Conservation (phyloP, 2,329 filamentous ascomycete genomes). For the Nemania serpens region DNA sequence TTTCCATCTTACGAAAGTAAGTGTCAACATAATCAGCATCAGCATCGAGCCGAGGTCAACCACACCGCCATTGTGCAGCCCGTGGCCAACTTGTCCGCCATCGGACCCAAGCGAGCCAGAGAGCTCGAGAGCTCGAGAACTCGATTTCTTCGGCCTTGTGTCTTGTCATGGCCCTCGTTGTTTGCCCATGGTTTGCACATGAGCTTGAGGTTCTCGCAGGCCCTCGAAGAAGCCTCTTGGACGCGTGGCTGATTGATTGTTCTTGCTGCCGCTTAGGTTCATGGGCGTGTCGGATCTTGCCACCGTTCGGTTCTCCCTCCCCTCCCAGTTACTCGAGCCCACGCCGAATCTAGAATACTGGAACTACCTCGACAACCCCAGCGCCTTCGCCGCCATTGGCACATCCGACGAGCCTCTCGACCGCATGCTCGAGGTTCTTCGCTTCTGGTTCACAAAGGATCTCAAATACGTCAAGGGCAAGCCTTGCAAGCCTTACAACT, state of each 20-base stretch:
- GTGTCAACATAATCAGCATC: conserved; percentile 39
- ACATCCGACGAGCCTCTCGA: conserved; percentile 90
- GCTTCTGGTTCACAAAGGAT: conserved; percentile 99
- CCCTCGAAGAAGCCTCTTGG: not conserved
- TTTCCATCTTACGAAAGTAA: conserved; percentile 87
- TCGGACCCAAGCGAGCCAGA: conserved; percentile 29
- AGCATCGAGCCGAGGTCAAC: not conserved
- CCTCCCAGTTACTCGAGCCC: conserved; percentile 92
- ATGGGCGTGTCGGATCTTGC: conserved; percentile 96
- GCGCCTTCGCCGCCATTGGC: conserved; percentile 81
- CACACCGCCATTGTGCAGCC: conserved; percentile 7
- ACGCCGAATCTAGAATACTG: conserved; percentile 98
- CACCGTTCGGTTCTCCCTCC: conserved; percentile 91
- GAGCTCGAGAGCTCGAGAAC: too few species aligned
- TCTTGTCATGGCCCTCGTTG: not conserved
- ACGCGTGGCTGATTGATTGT: conserved; percentile 35
- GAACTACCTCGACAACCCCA: conserved; percentile 95
- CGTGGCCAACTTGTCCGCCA: conserved; percentile 25
- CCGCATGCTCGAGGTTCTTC: conserved; percentile 90
- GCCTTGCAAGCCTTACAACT: conserved; percentile 99
- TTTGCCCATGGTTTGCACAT: conserved; percentile 12
- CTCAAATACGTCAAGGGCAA: conserved; percentile 98
- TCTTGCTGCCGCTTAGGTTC: conserved; percentile 63
- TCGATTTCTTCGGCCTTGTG: not conserved
- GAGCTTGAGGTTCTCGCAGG: not conserved